A percentile compares a stretch with the other conserved stretches of the same genome.
These are phyloP conservation scores for Penicillium cinerascens DNA, from an alignment of 495 filamentous ascomycete genomes.

Conservation along the genomic window DNA sequence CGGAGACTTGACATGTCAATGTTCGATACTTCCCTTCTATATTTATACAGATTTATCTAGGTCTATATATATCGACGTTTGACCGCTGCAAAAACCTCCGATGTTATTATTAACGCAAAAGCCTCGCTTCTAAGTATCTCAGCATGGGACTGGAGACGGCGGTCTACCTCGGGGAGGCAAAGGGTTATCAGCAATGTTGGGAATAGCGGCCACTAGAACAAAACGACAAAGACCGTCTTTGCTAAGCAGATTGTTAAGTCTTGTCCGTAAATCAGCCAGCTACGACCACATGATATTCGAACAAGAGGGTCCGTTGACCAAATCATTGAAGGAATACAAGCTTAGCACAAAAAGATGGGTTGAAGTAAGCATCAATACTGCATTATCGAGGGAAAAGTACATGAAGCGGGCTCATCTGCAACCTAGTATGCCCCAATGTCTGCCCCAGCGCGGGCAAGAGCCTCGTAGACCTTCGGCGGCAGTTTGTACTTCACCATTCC, in stretches of 20 bases:
- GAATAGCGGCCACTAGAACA: no score
- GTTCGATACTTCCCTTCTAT: neutral
- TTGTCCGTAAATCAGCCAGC: no score
- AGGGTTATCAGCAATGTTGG: no score
- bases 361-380: neutral
- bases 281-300: no score
- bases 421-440: slow-evolving; percentile 59
- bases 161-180: neutral
- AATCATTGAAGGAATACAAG: neutral
- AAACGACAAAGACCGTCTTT: no score
- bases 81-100: no score
- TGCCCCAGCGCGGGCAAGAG: slow-evolving; percentile 68
- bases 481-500: slow-evolving; percentile 90
- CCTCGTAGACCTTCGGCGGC: slow-evolving; percentile 72
- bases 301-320: no score
- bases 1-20: neutral
- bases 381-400: neutral
- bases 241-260: no score
- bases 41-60: neutral
- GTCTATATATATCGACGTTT: neutral
- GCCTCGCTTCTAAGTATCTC: neutral
- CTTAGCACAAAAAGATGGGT: neutral
- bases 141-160: neutral
- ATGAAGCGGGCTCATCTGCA: neutral
- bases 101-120: neutral